Conservation (phyloP, 495 filamentous ascomycete genomes). For the Penicillium tannophilum region DNA sequence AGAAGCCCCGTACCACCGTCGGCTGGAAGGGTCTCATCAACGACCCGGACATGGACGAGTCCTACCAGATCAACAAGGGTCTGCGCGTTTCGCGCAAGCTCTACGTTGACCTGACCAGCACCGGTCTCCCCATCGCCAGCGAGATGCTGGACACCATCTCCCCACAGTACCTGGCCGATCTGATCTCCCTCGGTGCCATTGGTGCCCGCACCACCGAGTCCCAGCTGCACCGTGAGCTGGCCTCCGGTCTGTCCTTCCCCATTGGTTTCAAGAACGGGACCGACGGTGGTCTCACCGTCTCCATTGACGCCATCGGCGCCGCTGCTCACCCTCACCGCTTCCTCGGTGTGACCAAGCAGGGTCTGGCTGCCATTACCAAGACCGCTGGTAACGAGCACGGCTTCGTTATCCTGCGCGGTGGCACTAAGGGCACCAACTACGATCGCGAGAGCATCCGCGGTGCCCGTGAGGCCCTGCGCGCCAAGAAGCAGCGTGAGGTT, state of each 20-base stretch:
- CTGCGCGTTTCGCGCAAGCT: slow-evolving; percentile 84
- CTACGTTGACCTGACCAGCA: slow-evolving; percentile 83
- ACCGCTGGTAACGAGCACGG: slow-evolving; percentile 94
- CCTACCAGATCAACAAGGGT: slow-evolving; percentile 99
- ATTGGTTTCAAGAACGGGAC: slow-evolving; percentile 99
- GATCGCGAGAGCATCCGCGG: slow-evolving; percentile 77
- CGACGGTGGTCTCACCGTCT: slow-evolving; percentile 90
- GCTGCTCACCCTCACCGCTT: slow-evolving; percentile 93
- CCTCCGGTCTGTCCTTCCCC: slow-evolving; percentile 95
- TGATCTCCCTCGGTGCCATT: slow-evolving; percentile 93
- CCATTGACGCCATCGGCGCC: slow-evolving; percentile 93
- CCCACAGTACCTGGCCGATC: slow-evolving; percentile 92
- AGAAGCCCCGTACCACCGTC: slow-evolving; percentile 98
- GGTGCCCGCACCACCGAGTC: slow-evolving; percentile 97
- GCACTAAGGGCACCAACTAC: slow-evolving; percentile 92
- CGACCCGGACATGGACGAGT: slow-evolving; percentile 96
- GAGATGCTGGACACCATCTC: slow-evolving; percentile 99
- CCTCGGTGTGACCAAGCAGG: slow-evolving; percentile 99
- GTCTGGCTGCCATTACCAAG: slow-evolving; percentile 90
- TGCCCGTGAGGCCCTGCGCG: slow-evolving; percentile 76
- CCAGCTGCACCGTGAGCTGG: slow-evolving; percentile 92
- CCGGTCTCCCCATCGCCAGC: slow-evolving; percentile 89
- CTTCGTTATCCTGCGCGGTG: slow-evolving; percentile 93
- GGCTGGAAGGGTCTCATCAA: slow-evolving; percentile 99
- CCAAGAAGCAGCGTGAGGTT: slow-evolving; percentile 84